Percentiles rank a stretch among this genome's conserved stretches.
phyloP scores from a whole-genome alignment of 306 rosid genomes.

The Dalbergia cochinchinensis region DNA sequence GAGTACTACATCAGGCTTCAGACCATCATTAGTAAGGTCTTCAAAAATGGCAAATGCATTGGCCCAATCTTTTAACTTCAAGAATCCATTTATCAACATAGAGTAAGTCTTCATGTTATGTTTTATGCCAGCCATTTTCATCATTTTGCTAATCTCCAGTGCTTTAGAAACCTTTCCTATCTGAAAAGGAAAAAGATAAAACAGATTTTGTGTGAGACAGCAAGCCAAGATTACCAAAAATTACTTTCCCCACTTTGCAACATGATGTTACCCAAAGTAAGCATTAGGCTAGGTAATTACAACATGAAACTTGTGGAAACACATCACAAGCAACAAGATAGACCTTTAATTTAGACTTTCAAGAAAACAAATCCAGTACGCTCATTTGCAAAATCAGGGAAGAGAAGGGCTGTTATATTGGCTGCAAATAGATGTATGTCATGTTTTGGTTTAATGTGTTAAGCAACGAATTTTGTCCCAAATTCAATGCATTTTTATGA shows the following conservation, averaged over 20 bases:
- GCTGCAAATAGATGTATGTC: not conserved
- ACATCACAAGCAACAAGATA: constrained; percentile 17
- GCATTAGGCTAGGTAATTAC: not conserved
- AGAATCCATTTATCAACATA: constrained; percentile 91
- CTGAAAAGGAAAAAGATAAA: constrained; percentile 60
- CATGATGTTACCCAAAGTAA: constrained; percentile 3
- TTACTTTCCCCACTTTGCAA: not conserved
- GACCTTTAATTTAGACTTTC: not conserved
- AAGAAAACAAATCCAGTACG: not conserved
- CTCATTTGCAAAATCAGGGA: not conserved
- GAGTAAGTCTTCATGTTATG: constrained; percentile 98
- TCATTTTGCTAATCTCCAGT: constrained; percentile 74
- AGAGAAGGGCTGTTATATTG: not conserved
- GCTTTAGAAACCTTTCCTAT: constrained; percentile 92
- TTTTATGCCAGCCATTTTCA: constrained; percentile 78
- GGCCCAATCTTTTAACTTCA: constrained; percentile 97
- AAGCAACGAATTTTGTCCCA: not conserved
- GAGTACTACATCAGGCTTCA: constrained; percentile 89
- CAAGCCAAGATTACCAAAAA: constrained; percentile 24
- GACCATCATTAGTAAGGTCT: constrained; percentile 77
- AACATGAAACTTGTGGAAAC: not conserved
- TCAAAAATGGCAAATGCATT: constrained; percentile 90
- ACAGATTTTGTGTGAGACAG: constrained; percentile 4
- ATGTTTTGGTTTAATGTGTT: not conserved
- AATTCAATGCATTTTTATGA: no score